Base-by-base conservation (phyloP, 805 yeast species). In the Hagleromyces aurorensis region DNA sequence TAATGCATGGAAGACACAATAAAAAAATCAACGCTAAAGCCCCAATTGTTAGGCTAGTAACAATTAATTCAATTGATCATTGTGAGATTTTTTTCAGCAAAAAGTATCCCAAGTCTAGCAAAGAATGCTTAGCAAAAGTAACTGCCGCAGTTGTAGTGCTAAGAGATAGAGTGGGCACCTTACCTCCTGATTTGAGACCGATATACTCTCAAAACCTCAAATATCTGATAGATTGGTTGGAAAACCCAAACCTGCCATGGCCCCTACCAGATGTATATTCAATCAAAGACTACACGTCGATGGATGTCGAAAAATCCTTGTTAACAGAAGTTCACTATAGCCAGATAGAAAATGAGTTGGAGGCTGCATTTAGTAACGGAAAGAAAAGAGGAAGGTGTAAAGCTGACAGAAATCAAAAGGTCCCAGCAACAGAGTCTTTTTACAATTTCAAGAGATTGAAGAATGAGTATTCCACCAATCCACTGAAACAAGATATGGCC, bases 51-150 rank as follows among this genome's bases (percentile, higher is more conserved):
- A 61, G 89, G 20, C 60, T 89, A 14, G 74, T 84, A 3, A 79
- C 95, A 2, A 70, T 78, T 34, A 78, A 83, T 45, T 78, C 94
- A 3, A 74, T 84, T 15, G 96, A 89, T 44, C 97, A 89, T 51
- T 76, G 85, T 38, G 72, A 74, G 38, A 47, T 69, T 34, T 61
- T 67, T 44, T 69, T 75, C 62, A 60, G 58, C 43, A 55, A 43
- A 37, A 10, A 48, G 28, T 38, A 52, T 16, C 38, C 42, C 7
- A 42, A 38, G 35, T 57, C 41, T 22, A 55, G 61, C 19, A 50
- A 60, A 18, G 63, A 65, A 14, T 71, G 72, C 41, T 60, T 85
- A 24, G 78, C 73, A 38, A 75, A 74, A 26, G 75, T 80, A 7
- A 75, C 87, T 1, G 83, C 94, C 1, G 85, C 94, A 1, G 68